A percentile compares a stretch with the other conserved stretches of the same genome.
phyloP scores from a whole-genome alignment of 2,329 filamentous ascomycete species.

The Emmonsiellopsis sp. region DNA sequence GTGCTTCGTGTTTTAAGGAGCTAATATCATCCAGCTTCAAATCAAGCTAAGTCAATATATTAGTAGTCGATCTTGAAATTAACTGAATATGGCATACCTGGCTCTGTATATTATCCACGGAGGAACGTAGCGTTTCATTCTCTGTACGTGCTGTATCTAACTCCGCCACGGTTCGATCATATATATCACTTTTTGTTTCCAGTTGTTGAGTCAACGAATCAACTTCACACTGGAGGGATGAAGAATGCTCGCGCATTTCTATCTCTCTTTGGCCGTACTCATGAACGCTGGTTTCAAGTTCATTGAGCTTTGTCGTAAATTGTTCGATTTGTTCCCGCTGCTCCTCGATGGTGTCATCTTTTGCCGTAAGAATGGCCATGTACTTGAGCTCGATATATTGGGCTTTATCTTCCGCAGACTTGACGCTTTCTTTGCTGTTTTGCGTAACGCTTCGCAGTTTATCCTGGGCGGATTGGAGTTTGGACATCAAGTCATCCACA shows the following conservation, averaged over 20 bases:
- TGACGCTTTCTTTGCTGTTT: constrained; percentile 22
- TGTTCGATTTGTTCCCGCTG: constrained; percentile 27
- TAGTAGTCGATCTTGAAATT: neutral
- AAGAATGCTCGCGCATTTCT: neutral
- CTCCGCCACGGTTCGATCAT: neutral
- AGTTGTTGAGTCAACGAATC: neutral
- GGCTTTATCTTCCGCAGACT: constrained; percentile 19
- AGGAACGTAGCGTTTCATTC: neutral
- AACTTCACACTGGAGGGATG: neutral
- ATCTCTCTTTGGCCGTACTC: neutral
- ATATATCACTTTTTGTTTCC: neutral
- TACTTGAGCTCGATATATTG: constrained; percentile 35
- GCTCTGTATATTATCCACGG: neutral
- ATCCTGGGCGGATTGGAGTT: constrained; percentile 22
- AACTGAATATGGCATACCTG: neutral
- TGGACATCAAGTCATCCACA: constrained; percentile 27
- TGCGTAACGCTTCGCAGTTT: constrained; percentile 30
- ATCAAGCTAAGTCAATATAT: neutral
- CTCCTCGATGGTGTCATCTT: constrained; percentile 37
- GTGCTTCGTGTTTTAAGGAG: constrained; percentile 14
- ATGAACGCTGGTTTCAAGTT: constrained; percentile 7
- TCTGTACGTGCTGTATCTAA: neutral
- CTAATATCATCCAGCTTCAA: constrained; percentile 2
- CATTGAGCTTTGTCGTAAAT: constrained; percentile 16
- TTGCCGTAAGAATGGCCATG: constrained; percentile 33